Evolutionary conservation across 2,329 filamentous ascomycete species (phyloP), one percentile per base, ranked within the genome.

Genomic region (Orbilia blumenaviensis): DNA sequence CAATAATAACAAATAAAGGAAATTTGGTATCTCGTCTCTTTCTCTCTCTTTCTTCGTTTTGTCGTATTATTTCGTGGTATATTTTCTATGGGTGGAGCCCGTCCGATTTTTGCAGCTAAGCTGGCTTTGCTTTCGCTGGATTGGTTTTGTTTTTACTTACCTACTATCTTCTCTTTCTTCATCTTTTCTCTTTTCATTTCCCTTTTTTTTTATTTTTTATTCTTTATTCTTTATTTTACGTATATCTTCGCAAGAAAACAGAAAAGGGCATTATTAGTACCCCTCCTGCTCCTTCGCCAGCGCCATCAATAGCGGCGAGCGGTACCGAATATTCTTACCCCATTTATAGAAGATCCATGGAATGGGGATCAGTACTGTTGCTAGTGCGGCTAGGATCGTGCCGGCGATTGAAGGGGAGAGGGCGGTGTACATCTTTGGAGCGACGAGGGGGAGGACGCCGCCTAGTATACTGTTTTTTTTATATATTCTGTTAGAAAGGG

Each of bases 391-490:
- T 2, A 95, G 69, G 10, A 78, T 63, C 2, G 78, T 80, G 12
- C 76, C 74, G 0, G 79, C 79, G 61, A 78, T 58, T 14, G 75
- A 10, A 0, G 92, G 89, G 0, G 90, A 89, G 8, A 96, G 84
- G 0, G 85, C 84, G 0, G 81, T 81, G 81, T 94, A 96, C 87
- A 96, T 89, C 23, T 86, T 85, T 0, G 91, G 87, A 0, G 91
- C 92, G 1, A 91, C 91, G 0, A 96, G 85, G 0, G 93, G 93
- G 9, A 96, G 84, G 0, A 89, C 87, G n/a, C 90, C 93, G n/a
- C 92, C 93, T 66, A 94, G 85, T 5, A 91, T 81, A 68, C 88
- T 90, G 34, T 75, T 18, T 12, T n/a, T n/a, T 29, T 21, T 34
- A 64, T 34, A 16, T 25, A 42, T 12, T 4, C 10, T 8, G 46